Evolutionary conservation across 2,329 filamentous ascomycete species (phyloP).

Genomic region (Colletotrichum navitas): DNA sequence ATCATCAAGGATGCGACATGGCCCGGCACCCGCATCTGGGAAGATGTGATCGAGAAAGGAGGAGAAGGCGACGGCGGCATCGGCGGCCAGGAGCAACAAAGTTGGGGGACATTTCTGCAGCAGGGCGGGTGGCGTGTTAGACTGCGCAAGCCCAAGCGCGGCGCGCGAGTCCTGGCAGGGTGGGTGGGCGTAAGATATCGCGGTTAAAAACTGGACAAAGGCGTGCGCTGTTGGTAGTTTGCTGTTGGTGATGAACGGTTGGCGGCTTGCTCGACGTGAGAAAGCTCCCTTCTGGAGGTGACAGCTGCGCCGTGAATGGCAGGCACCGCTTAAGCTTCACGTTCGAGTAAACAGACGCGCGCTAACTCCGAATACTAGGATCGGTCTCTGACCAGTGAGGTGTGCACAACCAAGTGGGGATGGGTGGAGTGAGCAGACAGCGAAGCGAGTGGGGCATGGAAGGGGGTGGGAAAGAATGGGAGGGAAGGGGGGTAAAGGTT

Average conservation of each 20-base stretch:
- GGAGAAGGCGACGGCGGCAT: background rate
- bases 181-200: constrained; percentile 27
- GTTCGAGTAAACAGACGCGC: constrained; percentile 24
- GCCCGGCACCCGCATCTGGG: constrained; percentile 18
- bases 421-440: background rate
- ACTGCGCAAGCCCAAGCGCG: constrained; percentile 8
- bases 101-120: constrained; percentile 30
- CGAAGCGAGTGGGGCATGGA: background rate
- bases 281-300: constrained; percentile 4
- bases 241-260: constrained; percentile 25
- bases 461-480: background rate
- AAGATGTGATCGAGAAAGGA: constrained; percentile 22
- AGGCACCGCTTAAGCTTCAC: constrained; percentile 31
- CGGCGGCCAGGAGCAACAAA: constrained; percentile 24
- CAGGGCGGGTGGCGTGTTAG: constrained; percentile 25
- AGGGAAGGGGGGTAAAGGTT: background rate
- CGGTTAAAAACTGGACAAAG: constrained; percentile 25
- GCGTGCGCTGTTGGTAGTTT: constrained; percentile 2
- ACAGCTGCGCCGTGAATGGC: constrained; percentile 27
- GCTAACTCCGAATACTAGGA: constrained; percentile 16
- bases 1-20: constrained; percentile 14
- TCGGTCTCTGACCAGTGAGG: constrained; percentile 10
- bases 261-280: constrained; percentile 30
- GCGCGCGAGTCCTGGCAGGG: constrained; percentile 1
- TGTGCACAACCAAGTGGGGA: background rate